Evolutionary conservation across 202 grass and related monocot genomes (phyloP).

Genomic region (Brachypodium distachyon): DNA sequence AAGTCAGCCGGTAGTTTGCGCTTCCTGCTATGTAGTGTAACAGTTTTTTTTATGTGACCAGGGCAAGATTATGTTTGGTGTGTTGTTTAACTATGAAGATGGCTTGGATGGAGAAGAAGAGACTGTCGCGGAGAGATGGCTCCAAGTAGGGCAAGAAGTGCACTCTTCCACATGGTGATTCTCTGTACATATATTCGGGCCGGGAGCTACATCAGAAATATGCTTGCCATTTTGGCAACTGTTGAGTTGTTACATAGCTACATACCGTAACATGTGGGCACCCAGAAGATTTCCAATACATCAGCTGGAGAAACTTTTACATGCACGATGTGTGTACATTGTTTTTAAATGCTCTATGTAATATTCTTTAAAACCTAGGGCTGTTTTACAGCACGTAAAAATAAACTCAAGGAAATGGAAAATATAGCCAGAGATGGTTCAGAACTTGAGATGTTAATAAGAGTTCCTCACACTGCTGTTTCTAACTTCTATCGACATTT

Average conservation of each 20-base stretch:
- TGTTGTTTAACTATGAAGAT: slow-evolving; percentile 70
- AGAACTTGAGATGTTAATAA: too few species aligned
- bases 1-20: not conserved
- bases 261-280: not conserved
- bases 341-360: not conserved
- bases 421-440: not conserved
- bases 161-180: slow-evolving; percentile 29
- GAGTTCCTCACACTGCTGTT: not conserved
- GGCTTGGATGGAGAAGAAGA: slow-evolving; percentile 24
- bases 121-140: slow-evolving; percentile 46
- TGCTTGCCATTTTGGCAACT: not conserved
- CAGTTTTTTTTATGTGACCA: slow-evolving; percentile 17
- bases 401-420: too few species aligned
- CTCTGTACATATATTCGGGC: not conserved
- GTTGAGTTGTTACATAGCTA: not conserved
- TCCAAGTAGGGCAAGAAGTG: slow-evolving; percentile 66
- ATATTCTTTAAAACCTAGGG: too few species aligned
- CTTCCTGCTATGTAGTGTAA: not conserved
- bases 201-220: not conserved
- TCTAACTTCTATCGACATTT: not conserved
- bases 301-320: not conserved
- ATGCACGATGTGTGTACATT: not conserved
- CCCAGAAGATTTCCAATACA: not conserved
- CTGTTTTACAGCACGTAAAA: not conserved
- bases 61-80: slow-evolving; percentile 88